phyloP scores from a whole-genome alignment of 106 monocot species.

The Xerophyta viscosa region DNA sequence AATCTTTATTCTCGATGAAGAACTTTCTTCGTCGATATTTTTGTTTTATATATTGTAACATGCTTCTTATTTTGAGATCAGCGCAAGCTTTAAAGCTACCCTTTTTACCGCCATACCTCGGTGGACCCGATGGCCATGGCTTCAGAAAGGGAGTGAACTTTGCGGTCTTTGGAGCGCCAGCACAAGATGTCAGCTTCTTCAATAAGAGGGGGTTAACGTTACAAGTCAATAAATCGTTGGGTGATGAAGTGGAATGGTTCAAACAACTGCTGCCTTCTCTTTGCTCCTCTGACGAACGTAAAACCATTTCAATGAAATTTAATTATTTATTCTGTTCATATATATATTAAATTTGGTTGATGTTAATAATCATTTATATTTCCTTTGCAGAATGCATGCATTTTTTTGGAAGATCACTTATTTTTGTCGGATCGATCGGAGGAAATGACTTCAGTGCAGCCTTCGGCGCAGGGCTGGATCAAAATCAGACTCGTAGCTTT shows the following conservation, averaged over 20 bases:
- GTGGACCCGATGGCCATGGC: neutral
- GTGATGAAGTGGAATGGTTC: constrained; percentile 34
- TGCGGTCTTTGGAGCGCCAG: constrained; percentile 52
- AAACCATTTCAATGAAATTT: neutral
- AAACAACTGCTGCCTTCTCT: constrained; percentile 31
- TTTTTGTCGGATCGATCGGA: constrained; percentile 36
- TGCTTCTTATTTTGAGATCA: neutral
- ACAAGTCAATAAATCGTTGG: constrained; percentile 21
- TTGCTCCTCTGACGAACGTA: constrained; percentile 11
- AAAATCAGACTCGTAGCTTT: neutral
- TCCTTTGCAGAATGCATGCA: constrained; percentile 14
- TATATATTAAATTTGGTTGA: too few species aligned
- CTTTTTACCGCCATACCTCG: constrained; percentile 13
- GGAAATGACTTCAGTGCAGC: constrained; percentile 36
- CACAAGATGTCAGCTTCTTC: constrained; percentile 27
- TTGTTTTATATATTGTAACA: neutral
- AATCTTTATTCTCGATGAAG: neutral
- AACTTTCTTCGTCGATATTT: neutral
- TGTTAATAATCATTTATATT: neutral
- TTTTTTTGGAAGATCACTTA: constrained; percentile 22
- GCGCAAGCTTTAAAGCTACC: constrained; percentile 13
- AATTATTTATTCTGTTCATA: neutral
- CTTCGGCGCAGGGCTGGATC: constrained; percentile 7
- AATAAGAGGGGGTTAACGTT: constrained; percentile 13
- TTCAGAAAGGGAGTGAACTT: constrained; percentile 46